Base-by-base conservation (phyloP, 768 basidiomycete species). In the Ramaria sp. region DNA sequence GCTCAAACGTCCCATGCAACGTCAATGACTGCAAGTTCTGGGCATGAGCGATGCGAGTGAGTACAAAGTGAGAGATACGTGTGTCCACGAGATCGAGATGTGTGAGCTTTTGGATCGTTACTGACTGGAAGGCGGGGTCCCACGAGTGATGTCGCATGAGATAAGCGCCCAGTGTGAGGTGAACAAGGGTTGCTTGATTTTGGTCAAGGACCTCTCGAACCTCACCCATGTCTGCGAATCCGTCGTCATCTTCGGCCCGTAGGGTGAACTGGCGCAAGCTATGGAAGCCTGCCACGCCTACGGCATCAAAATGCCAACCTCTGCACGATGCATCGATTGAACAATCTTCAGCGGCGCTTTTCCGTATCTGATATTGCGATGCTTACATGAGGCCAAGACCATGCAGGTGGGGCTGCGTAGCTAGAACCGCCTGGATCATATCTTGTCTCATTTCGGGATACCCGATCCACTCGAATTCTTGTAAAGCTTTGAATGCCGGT, bases 381-480 rank as follows among this genome's bases (percentile, higher is more conserved):
- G 67, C 67, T 52, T 65, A 78, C 74, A 85, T 79, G 25, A 83
- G 73, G 15, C 81, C 82, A 5, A 85, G 70, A 6, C 75, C 70
- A 15, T 72, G 73, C 18, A 84, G 67, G 52, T 73, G 71, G 4
- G 78, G 70, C 57, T 83, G 82, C 50, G 70, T 76, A 5, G 70
- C 65, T 12, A 81, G 67, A 4, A 85, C 70, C 8, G 72, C 73
- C 60, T 81, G 73, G 0, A 85, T 81, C 73, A 81, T 79, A 50
- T 83, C 81, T n/a, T 72, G 78, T 9, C 78, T 72, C 66, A 85
- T 69, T 62, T 85, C 83, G 1, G 82, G 83, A 60, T 84, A 84
- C 5, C 83, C 82, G n/a, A 84, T 83, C 83, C 83, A 85, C 65
- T 85, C 82, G 60, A 84, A 82, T 57, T 82, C 81, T 12, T 69